Evolutionary conservation across 2,329 filamentous ascomycete species (phyloP), one percentile per base, ranked within the genome.

Genomic region (Botrytis elliptica): DNA sequence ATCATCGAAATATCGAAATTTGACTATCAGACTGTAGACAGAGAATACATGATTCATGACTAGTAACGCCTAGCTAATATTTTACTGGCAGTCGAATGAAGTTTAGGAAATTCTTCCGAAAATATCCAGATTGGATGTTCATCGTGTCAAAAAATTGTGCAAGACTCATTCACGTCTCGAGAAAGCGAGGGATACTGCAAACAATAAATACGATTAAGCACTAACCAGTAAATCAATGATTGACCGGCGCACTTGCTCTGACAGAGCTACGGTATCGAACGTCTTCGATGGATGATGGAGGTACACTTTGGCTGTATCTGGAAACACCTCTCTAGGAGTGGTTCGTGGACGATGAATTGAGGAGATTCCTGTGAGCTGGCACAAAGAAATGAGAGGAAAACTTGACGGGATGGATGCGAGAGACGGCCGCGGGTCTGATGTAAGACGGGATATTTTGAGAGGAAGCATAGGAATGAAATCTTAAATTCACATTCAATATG

Each of bases 31-130:
- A 62, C 8, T 1, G 0, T 62, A 14, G 12, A 62, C 2, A 40
- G 6, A 40, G 2, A 14, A 63, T 2, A 33, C 4, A 10, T 4
- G 14, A 14, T n/a, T 10, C n/a, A n/a, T n/a, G n/a, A 1, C 8
- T 10, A 33, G 9, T 4, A 20, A 0, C 2, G 33, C 12, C 5
- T 12, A 22, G 2, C 4, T 20, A 65, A 7, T 6, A 33, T 8
- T 1, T 33, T 2, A 2, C 7, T 29, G 16, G 3, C 14, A 9
- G 2, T 20, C 1, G 7, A 42, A 29, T 29, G 5, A 4, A 38
- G 5, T n/a, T 22, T 12, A 18, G 4, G 22, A 20, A 7, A 29
- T 20, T 4, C 4, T 12, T 42, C 16, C 8, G 3, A 4, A 5
- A 3, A 29, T 3, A 5, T 40, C 6, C 8, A 65, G 16, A 14